These are phyloP conservation scores for Mycena polygramma DNA, from an alignment of 768 basidiomycete species.

Conservation along the genomic window DNA sequence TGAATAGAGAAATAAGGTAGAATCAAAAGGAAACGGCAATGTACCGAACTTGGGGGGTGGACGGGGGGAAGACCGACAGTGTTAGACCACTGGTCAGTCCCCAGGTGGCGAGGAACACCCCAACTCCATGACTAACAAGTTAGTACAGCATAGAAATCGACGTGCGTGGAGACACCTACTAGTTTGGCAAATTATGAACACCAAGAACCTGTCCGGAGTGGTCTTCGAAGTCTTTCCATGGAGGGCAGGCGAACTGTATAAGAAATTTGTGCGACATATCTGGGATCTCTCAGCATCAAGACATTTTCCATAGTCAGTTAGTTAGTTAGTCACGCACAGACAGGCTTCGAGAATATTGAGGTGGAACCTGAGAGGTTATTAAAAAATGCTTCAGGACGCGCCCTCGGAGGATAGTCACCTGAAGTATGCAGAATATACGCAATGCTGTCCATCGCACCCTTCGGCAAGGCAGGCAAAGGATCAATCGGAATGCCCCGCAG, in stretches of 20 bases:
- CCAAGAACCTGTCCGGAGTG: conserved; percentile 12
- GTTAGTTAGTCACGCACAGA: conserved; percentile 12
- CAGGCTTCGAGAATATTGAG: conserved; percentile 17
- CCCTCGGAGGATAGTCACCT: not conserved
- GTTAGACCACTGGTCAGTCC: not conserved
- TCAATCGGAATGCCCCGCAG: not conserved
- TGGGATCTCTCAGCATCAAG: not conserved
- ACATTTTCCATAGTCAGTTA: not conserved
- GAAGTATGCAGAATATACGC: conserved; percentile 18
- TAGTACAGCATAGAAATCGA: too few species aligned
- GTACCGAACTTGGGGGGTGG: conserved; percentile 9
- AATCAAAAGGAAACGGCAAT: not conserved
- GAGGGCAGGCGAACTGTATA: conserved; percentile 7
- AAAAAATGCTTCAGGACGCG: too few species aligned
- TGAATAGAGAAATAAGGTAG: too few species aligned
- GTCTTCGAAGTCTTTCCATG: conserved; percentile 8
- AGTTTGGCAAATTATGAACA: conserved; percentile 17
- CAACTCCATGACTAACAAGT: conserved; percentile 18
- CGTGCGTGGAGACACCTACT: not conserved
- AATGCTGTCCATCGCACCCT: conserved; percentile 2
- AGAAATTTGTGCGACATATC: conserved; percentile 20
- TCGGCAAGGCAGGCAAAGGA: not conserved
- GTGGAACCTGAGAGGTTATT: conserved; percentile 8
- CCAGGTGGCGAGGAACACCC: conserved; percentile 7
- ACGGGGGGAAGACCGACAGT: not conserved